Percentiles rank a stretch among this genome's conserved stretches.
Conservation (phyloP, 371 early-diverging fungal genomes). For the Chytridium lagenaria region DNA sequence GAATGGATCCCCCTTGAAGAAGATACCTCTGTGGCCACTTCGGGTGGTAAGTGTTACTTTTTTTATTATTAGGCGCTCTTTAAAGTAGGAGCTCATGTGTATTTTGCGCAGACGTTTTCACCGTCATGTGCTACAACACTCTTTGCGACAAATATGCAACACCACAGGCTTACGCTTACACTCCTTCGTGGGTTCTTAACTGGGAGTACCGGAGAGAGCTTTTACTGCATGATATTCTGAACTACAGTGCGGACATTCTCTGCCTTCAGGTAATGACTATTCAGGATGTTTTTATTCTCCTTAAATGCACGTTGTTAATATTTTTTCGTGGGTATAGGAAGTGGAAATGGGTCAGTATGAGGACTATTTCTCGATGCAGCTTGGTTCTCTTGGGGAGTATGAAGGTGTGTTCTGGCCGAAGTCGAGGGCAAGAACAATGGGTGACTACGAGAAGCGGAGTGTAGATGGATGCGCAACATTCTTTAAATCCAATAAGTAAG, state of each 20-base stretch:
- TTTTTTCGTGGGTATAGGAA: conserved; percentile 77
- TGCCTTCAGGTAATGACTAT: conserved; percentile 80
- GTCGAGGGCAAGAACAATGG: conserved; percentile 91
- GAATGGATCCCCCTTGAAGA: conserved; percentile 86
- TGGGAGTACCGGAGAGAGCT: conserved; percentile 95
- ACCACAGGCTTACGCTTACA: conserved; percentile 88
- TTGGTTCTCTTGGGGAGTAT: conserved; percentile 70
- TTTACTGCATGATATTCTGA: conserved; percentile 86
- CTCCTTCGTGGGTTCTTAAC: conserved; percentile 95
- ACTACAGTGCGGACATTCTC: conserved; percentile 91
- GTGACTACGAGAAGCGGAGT: conserved; percentile 80
- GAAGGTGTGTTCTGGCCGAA: conserved; percentile 95
- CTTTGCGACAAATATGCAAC: conserved; percentile 93
- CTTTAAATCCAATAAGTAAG: conserved; percentile 83
- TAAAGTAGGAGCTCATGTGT: no score
- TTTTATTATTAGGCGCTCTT: no score
- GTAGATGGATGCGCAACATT: conserved; percentile 99
- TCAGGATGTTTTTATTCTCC: neutral
- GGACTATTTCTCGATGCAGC: conserved; percentile 77
- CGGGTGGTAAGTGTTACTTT: conserved; percentile 14
- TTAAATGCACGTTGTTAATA: neutral
- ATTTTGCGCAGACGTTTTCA: conserved; percentile 58
- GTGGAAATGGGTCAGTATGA: conserved; percentile 87
- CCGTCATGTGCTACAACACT: conserved; percentile 95
- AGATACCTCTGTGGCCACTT: conserved; percentile 25